These are phyloP conservation scores for Paspalum vaginatum DNA, from an alignment of 176 grass and related monocot species.

Conservation along the genomic window DNA sequence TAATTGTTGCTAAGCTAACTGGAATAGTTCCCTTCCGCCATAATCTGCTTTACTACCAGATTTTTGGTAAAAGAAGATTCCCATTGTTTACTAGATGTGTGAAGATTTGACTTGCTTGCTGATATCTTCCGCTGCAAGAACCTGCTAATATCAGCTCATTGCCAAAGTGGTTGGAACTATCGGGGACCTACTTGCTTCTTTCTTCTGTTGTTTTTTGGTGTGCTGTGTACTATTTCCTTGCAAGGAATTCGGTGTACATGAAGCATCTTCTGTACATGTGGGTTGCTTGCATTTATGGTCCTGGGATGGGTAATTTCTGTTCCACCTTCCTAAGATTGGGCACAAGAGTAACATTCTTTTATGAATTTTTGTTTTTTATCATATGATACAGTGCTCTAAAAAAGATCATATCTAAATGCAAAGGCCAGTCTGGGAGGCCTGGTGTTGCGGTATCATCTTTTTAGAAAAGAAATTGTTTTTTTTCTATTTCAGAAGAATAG, in stretches of 20 bases:
- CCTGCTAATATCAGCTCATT: constrained; percentile 29
- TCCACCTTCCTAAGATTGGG: constrained; percentile 20
- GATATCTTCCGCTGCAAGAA: constrained; percentile 2
- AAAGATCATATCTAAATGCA: neutral
- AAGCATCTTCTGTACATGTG: constrained; percentile 8
- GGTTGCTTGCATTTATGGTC: constrained; percentile 39
- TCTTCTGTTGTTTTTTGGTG: constrained; percentile 37
- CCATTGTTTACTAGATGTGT: constrained; percentile 13
- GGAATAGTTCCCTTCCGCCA: neutral
- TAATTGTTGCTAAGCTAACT: neutral
- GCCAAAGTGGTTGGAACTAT: constrained; percentile 40
- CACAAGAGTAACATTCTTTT: constrained; percentile 6
- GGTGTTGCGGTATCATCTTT: neutral
- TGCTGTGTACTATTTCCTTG: constrained; percentile 30
- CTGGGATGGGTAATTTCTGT: constrained; percentile 26
- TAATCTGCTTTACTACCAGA: neutral
- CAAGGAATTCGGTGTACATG: constrained; percentile 35
- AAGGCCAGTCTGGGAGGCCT: neutral
- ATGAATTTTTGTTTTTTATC: constrained; percentile 2
- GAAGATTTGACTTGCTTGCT: constrained; percentile 23
- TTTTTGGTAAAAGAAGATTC: constrained; percentile 12
- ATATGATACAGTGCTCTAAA: neutral
- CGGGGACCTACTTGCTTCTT: constrained; percentile 30
- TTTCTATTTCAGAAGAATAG: constrained; percentile 16
- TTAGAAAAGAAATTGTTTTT: neutral